Evolutionary conservation across 129 eudicot genomes (phyloP).

Genomic region (Ambrosia artemisiifolia): DNA sequence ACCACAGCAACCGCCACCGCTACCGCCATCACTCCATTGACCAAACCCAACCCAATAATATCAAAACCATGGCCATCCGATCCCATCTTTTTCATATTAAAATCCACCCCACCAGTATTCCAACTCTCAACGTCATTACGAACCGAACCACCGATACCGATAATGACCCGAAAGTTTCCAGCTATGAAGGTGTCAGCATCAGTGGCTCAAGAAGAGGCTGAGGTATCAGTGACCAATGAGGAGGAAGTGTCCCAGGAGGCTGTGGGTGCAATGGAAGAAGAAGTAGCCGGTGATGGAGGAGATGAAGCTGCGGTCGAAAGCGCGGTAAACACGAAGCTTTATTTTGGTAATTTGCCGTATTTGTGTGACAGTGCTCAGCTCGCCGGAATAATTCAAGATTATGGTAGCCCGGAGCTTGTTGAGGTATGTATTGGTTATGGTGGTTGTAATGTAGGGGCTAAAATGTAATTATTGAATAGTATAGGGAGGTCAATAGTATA

Average conservation of each 20-base stretch:
- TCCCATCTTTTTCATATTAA: slow-evolving; percentile 25
- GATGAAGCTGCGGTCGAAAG: neutral
- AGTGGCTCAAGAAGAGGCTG: slow-evolving; percentile 36
- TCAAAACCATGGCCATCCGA: slow-evolving; percentile 19
- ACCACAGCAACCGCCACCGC: neutral
- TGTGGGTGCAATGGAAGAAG: slow-evolving; percentile 21
- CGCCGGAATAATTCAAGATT: slow-evolving; percentile 83
- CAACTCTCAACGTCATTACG: slow-evolving; percentile 31
- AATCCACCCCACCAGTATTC: slow-evolving; percentile 30
- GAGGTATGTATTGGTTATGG: slow-evolving; percentile 46
- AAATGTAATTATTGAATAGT: no score
- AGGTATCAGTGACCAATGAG: slow-evolving; percentile 28
- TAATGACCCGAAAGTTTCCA: slow-evolving; percentile 16
- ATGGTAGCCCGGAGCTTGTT: slow-evolving; percentile 80
- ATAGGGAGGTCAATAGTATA: no score
- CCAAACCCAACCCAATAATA: neutral
- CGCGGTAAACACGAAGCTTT: slow-evolving; percentile 38
- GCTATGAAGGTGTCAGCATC: slow-evolving; percentile 37
- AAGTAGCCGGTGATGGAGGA: neutral
- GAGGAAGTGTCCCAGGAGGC: slow-evolving; percentile 24
- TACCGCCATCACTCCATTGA: neutral
- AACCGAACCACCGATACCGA: slow-evolving; percentile 20
- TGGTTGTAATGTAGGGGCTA: no score
- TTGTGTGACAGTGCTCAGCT: slow-evolving; percentile 88
- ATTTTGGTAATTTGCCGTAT: slow-evolving; percentile 87